phyloP scores from a whole-genome alignment of 1,284 basidiomycete species.

The Apiotrichum laibachii region DNA sequence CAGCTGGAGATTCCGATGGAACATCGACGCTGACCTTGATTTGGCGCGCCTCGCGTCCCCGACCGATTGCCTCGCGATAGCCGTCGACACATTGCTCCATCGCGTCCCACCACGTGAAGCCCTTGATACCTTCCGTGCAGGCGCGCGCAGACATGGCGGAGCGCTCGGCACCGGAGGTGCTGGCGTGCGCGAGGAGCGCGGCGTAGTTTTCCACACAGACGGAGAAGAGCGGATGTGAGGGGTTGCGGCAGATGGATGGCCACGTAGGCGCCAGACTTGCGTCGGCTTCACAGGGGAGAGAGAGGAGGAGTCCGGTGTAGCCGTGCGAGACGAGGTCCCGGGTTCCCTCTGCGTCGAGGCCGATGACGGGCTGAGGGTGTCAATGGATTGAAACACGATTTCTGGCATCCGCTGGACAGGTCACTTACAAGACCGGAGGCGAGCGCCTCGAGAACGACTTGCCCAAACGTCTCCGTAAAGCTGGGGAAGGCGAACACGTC shows the following conservation, averaged over 20 bases:
- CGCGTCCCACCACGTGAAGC: conserved; percentile 58
- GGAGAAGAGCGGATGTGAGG: conserved; percentile 44
- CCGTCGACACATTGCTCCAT: conserved; percentile 59
- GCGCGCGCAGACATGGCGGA: conserved; percentile 52
- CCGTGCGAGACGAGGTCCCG: conserved; percentile 57
- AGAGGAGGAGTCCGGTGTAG: conserved; percentile 54
- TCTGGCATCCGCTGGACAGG: too few relatives aligned
- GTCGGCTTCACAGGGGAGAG: conserved; percentile 35
- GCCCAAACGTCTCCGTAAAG: conserved; percentile 60
- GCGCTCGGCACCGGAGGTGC: conserved; percentile 47
- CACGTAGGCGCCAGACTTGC: conserved; percentile 18
- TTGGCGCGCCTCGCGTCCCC: conserved; percentile 19
- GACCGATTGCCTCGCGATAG: conserved; percentile 52
- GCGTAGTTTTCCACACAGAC: conserved; percentile 53
- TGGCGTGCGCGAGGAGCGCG: conserved; percentile 48
- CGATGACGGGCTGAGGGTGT: conserved; percentile 54
- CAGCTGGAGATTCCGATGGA: too few relatives aligned
- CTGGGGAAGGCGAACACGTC: conserved; percentile 59
- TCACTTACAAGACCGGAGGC: conserved; percentile 54
- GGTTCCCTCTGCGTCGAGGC: conserved; percentile 59
- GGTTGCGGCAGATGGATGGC: conserved; percentile 46
- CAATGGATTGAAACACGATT: neutral
- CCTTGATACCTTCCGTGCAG: conserved; percentile 48
- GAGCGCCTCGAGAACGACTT: conserved; percentile 59
- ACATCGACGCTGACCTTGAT: neutral